Evolutionary conservation across 2,329 filamentous ascomycete genomes (phyloP), one percentile per base, ranked within the genome.

Genomic region (Massarina eburnea): DNA sequence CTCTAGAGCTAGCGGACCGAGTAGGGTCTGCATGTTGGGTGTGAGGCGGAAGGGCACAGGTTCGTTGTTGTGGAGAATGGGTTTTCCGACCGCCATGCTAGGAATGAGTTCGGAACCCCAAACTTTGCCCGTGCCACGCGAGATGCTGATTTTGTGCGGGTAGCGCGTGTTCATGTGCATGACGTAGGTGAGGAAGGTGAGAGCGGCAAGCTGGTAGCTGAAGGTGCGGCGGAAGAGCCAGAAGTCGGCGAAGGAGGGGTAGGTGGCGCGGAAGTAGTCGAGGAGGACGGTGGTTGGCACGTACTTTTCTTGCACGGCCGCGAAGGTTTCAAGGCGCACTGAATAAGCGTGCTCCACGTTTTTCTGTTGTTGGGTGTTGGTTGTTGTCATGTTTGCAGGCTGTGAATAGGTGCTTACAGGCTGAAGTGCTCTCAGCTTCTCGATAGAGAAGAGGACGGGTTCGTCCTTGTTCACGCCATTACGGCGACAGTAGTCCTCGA

Each of bases 211-310:
- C 73, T 99, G 94, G 76, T 97, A 96, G 18, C 90, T 88, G 74
- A 99, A 96, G 56, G 96, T 91, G 48, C 91, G 86, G 48, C 94
- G 88, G 89, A 99, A 99, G 46, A 99, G 82, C 91, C 92, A 99
- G 78, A 97, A 96, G 62, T 96, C 91, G 36, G 88, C 83, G 71
- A 89, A 99, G 52, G 89, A 86, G 22, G 91, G 88, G 73, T 94
- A 97, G 4, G 85, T 88, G 55, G 81, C 78, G 66, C 91, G 88
- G 81, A 96, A 96, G 75, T 92, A 96, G 55, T 95, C 84, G 43
- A 95, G 80, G 18, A 87, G 85, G 48, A 97, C 77, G 3, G 83
- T 90, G 48, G 85, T 85, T 5, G 91, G 88, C 45, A 96, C 91
- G 81, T 87, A 95, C 67, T 91, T 92, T 68, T 95, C 88, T 71